Percentiles rank a stretch among this genome's conserved stretches.
These are phyloP conservation scores for Galerina marginata DNA, from an alignment of 768 basidiomycete genomes.

Conservation along the genomic window DNA sequence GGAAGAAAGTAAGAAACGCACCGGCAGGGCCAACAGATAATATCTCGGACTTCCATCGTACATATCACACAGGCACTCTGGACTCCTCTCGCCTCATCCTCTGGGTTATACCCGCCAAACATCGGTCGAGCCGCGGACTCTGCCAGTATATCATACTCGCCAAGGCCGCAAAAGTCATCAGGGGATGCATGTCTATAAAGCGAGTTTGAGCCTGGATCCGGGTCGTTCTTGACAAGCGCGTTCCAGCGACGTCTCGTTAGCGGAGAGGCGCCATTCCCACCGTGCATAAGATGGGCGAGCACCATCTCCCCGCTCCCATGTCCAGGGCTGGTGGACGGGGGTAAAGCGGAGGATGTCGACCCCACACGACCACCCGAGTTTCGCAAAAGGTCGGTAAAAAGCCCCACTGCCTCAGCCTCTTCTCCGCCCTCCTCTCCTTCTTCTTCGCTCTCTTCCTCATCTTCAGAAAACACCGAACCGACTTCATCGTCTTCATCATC, in stretches of 20 bases:
- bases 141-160: slow-evolving; percentile 20
- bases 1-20: slow-evolving; percentile 31
- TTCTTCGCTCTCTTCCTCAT: slow-evolving; percentile 18
- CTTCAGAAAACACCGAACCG: slow-evolving; percentile 21
- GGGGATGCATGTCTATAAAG: slow-evolving; percentile 5
- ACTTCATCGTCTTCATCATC: slow-evolving; percentile 44
- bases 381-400: slow-evolving; percentile 61
- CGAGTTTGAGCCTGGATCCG: neutral
- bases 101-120: neutral
- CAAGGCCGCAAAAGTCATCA: slow-evolving; percentile 17
- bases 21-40: slow-evolving; percentile 90
- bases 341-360: slow-evolving; percentile 35
- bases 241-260: slow-evolving; percentile 29
- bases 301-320: slow-evolving; percentile 26
- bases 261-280: slow-evolving; percentile 15
- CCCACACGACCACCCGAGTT: slow-evolving; percentile 16
- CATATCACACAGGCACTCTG: slow-evolving; percentile 68
- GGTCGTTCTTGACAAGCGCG: slow-evolving; percentile 14
- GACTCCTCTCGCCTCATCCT: slow-evolving; percentile 14
- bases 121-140: slow-evolving; percentile 17
- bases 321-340: slow-evolving; percentile 25
- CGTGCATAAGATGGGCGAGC: slow-evolving; percentile 31
- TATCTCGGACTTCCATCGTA: slow-evolving; percentile 65
- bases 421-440: slow-evolving; percentile 25
- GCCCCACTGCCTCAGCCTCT: slow-evolving; percentile 47